These are phyloP conservation scores for Eurotiales sp. DNA, from an alignment of 2,329 filamentous ascomycete genomes.

Conservation along the genomic window DNA sequence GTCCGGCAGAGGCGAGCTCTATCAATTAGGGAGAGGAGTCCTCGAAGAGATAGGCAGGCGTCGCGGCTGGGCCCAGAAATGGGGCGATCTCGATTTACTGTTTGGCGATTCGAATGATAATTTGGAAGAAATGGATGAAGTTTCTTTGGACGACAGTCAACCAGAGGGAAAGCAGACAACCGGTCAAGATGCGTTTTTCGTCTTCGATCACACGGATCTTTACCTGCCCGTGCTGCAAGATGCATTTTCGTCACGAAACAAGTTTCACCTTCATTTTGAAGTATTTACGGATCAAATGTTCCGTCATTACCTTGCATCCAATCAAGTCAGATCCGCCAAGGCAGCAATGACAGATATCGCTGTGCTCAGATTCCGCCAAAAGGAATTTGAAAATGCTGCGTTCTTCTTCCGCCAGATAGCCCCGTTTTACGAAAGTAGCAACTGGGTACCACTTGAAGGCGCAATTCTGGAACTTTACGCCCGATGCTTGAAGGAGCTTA, in stretches of 20 bases:
- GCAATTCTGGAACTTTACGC: slow-evolving; percentile 84
- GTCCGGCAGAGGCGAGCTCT: slow-evolving; percentile 76
- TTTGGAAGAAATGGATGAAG: slow-evolving; percentile 30
- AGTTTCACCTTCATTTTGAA: slow-evolving; percentile 66
- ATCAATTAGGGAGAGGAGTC: slow-evolving; percentile 73
- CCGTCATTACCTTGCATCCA: slow-evolving; percentile 76
- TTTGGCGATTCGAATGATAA: slow-evolving; percentile 27
- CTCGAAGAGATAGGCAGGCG: slow-evolving; percentile 70
- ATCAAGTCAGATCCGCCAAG: slow-evolving; percentile 72
- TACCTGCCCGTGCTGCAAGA: slow-evolving; percentile 56
- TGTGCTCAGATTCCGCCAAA: slow-evolving; percentile 71
- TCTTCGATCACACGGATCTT: slow-evolving; percentile 39
- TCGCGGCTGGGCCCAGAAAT: slow-evolving; percentile 72
- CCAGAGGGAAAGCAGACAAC: neutral
- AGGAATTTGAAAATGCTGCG: slow-evolving; percentile 70
- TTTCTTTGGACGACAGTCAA: slow-evolving; percentile 30
- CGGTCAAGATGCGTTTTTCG: neutral
- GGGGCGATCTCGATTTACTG: slow-evolving; percentile 55
- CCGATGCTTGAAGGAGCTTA: slow-evolving; percentile 72
- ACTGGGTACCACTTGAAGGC: slow-evolving; percentile 76
- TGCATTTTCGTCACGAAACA: slow-evolving; percentile 58
- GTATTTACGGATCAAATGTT: slow-evolving; percentile 80
- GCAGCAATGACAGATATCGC: slow-evolving; percentile 80
- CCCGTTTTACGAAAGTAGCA: slow-evolving; percentile 70
- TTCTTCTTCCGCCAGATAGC: slow-evolving; percentile 75